Evolutionary conservation across 108 stramenopile species (phyloP).

Genomic region (Mediolabrus comicus): DNA sequence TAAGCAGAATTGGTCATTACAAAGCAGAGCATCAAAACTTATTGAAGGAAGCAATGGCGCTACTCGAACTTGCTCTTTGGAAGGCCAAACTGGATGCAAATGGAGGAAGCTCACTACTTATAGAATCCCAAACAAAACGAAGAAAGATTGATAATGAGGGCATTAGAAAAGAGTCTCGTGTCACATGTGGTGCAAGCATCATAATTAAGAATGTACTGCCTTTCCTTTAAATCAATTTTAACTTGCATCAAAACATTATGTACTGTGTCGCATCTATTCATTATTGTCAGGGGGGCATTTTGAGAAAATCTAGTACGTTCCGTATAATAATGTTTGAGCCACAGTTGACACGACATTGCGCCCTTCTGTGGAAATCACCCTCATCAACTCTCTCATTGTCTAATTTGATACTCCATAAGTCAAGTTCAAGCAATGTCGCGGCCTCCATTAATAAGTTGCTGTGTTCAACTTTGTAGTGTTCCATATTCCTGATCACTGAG

Average conservation of each 20-base stretch:
- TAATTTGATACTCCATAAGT: not conserved
- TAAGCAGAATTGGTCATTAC: not conserved
- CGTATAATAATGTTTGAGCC: not conserved
- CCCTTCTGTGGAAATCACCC: not conserved
- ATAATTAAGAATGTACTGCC: not conserved
- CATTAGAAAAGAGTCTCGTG: not conserved
- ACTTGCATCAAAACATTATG: no score
- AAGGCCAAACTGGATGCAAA: not conserved
- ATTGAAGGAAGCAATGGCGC: not conserved
- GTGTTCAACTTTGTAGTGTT: not conserved
- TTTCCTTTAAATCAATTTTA: no score
- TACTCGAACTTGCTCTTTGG: conserved; percentile 4
- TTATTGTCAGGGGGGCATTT: no score
- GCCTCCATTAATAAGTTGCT: not conserved
- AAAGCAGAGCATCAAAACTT: not conserved
- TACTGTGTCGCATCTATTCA: no score
- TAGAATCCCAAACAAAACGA: not conserved
- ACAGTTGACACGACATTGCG: not conserved
- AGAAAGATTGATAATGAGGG: not conserved
- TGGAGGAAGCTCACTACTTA: not conserved
- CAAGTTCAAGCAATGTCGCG: not conserved
- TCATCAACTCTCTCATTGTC: not conserved
- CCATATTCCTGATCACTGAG: not conserved
- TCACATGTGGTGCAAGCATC: not conserved
- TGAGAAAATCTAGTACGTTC: not conserved